Percentiles rank a stretch among this genome's conserved stretches.
Conservation (phyloP, 257 asterid genomes). For the Paraleonurus japonicus region DNA sequence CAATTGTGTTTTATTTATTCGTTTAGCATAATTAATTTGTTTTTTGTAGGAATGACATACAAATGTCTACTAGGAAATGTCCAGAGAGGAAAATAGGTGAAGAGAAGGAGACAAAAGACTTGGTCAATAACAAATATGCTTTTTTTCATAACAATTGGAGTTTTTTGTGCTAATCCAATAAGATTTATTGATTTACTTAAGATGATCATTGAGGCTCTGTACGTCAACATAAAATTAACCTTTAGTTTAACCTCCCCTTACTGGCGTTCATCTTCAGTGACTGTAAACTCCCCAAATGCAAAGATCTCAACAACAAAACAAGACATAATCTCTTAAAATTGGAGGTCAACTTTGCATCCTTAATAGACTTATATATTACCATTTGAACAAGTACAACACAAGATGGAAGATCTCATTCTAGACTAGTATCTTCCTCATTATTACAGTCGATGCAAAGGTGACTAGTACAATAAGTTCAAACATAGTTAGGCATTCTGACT, state of each 20-base stretch:
- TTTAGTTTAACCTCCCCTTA: not conserved
- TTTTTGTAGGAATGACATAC: constrained; percentile 10
- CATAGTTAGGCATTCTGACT: not conserved
- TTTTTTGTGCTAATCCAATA: not conserved
- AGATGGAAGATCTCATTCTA: not conserved
- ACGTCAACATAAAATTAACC: not conserved
- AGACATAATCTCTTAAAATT: not conserved
- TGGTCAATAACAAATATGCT: constrained; percentile 27
- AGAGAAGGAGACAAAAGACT: constrained; percentile 34
- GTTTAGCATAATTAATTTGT: constrained; percentile 6
- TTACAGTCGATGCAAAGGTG: not conserved
- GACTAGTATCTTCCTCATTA: constrained; percentile 1
- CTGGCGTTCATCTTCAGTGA: no score
- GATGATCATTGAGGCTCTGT: not conserved
- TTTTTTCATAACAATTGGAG: not conserved
- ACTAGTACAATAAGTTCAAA: not conserved
- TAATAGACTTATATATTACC: not conserved
- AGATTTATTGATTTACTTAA: not conserved
- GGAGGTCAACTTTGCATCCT: not conserved
- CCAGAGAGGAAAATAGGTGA: constrained; percentile 17
- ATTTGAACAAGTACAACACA: not conserved
- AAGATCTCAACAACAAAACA: not conserved
- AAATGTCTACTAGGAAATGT: constrained; percentile 32
- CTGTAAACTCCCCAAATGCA: not conserved
- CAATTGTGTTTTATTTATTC: not conserved